Percentiles rank a stretch among this genome's conserved stretches.
phyloP scores from a whole-genome alignment of 106 monocot genomes.

The Apostasia ramifera region DNA sequence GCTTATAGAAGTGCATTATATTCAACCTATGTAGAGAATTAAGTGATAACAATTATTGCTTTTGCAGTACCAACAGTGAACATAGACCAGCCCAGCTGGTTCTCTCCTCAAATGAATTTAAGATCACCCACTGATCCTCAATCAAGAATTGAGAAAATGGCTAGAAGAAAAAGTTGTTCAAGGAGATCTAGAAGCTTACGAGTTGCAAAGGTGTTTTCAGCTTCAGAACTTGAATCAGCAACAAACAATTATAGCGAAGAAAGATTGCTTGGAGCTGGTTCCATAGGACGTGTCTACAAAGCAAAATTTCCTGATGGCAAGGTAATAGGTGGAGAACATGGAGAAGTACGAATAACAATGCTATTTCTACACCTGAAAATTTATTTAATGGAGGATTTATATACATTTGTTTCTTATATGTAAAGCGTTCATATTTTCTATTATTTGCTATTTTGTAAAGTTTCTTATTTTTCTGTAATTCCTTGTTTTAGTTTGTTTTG shows the following conservation, averaged over 20 bases:
- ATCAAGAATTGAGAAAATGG: slow-evolving; percentile 22
- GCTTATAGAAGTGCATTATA: too few species aligned
- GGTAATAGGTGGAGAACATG: slow-evolving; percentile 18
- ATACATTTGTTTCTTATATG: too few species aligned
- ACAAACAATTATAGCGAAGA: slow-evolving; percentile 43
- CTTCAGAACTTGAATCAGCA: slow-evolving; percentile 43
- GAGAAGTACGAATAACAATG: too few species aligned
- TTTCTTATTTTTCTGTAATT: neutral
- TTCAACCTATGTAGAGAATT: too few species aligned
- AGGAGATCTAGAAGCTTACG: slow-evolving; percentile 12
- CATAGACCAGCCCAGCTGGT: neutral
- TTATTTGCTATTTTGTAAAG: too few species aligned
- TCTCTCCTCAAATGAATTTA: slow-evolving; percentile 7
- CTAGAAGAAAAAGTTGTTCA: slow-evolving; percentile 31
- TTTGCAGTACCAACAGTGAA: slow-evolving; percentile 23
- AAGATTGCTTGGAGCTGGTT: slow-evolving; percentile 45
- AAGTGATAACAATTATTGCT: neutral
- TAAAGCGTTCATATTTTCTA: too few species aligned
- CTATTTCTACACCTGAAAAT: too few species aligned
- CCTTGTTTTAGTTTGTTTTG: neutral
- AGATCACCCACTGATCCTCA: slow-evolving; percentile 14
- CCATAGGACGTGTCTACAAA: slow-evolving; percentile 36
- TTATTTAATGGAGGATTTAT: too few species aligned
- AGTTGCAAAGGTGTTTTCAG: slow-evolving; percentile 32
- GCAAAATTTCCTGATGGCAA: slow-evolving; percentile 57